Base-by-base conservation (phyloP, 1,284 basidiomycete species). In the Ustilago cynodontis region DNA sequence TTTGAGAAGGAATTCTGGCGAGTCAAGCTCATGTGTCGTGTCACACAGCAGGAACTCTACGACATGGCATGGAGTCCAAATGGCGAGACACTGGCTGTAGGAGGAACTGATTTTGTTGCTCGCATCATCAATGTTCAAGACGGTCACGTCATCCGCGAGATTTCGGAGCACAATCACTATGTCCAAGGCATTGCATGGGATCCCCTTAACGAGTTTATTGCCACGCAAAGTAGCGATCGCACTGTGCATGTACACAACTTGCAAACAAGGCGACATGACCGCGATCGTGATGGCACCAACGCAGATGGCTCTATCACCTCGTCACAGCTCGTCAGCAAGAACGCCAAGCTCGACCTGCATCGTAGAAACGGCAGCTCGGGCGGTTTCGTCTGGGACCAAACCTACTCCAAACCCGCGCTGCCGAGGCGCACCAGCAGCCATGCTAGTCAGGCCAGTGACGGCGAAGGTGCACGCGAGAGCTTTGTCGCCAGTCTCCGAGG, bases 1-100 rank as follows among this genome's bases (percentile, higher is more conserved):
- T 91, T 92, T 79, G 95, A 98, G 86, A 96, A 95, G 86, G 96
- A 99, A 86, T 92, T 92, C 80, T 99, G 96, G 96, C 93, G 94
- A 82, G 92, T 94, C 22, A 91, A 94, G 60, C 93, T 92, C 43
- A 93, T 94, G 69, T 92, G 96, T 82, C 89, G 93, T 92, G 76
- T 82, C 18, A 81, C 82, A 1, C 65, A 78, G 43, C 77, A 79
- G 50, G 95, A 98, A 86, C 94, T 99, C 13, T 98, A 99, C 86
- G 96, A 99, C 86, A 88, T 99, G 51, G 94, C 95, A 0, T 99
- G 96, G 96, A 95, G 94, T 75, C 97, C 97, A 0, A 92, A 93
- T 26, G 94, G 95, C 52, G 93, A 96, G 79, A 95, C 93, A 77
- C 90, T 99, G 67, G 90, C 98, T 57, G 92, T 94, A 14, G 96